Percentiles rank a stretch among this genome's conserved stretches.
Evolutionary conservation across 495 filamentous ascomycete genomes (phyloP).

Genomic region (Cercophora scortea): DNA sequence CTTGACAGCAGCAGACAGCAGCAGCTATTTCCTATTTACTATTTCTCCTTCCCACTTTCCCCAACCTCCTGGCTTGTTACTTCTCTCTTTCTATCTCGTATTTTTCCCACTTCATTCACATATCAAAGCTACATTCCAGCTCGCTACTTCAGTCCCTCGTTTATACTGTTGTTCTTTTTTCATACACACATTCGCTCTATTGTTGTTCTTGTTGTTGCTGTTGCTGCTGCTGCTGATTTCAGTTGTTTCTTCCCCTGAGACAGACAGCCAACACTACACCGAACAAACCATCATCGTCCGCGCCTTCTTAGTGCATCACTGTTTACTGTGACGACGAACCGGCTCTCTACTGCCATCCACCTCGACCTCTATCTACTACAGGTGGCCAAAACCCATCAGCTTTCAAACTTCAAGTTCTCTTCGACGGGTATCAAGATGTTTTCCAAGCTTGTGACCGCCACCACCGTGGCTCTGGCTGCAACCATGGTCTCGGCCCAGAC

Average conservation of each 20-base stretch:
- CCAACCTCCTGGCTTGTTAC: background rate
- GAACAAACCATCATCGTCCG: background rate
- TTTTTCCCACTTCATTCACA: background rate
- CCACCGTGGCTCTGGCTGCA: constrained; percentile 35
- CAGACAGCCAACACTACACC: background rate
- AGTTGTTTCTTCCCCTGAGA: background rate
- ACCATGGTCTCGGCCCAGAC: constrained; percentile 60
- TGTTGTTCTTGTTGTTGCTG: background rate
- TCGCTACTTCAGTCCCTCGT: constrained; percentile 3
- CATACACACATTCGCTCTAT: constrained; percentile 2
- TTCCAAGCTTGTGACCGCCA: constrained; percentile 28
- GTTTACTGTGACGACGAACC: background rate
- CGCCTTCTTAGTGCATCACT: background rate
- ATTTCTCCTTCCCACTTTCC: background rate
- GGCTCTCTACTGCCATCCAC: background rate
- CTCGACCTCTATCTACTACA: no score
- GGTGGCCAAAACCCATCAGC: background rate
- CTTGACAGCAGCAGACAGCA: no score
- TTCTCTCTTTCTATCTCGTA: background rate
- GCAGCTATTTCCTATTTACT: background rate
- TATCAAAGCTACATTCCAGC: background rate
- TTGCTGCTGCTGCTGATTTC: background rate
- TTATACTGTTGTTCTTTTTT: background rate
- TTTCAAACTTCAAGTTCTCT: background rate
- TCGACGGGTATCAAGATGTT: constrained; percentile 24